These are phyloP conservation scores for Laburnicola sp. DNA, from an alignment of 2,329 filamentous ascomycete species.

Conservation along the genomic window DNA sequence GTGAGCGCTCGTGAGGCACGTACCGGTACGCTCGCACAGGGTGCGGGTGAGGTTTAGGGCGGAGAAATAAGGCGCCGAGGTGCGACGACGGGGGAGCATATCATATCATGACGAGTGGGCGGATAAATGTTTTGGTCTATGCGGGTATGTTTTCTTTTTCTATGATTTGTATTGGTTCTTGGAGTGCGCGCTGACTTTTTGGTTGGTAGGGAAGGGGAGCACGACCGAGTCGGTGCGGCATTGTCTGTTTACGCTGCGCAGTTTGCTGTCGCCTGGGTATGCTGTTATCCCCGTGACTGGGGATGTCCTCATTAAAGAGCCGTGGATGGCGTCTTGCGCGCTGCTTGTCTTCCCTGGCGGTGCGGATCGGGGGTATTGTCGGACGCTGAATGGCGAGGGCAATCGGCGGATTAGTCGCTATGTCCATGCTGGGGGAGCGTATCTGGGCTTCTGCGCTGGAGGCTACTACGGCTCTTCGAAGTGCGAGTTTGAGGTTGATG, in stretches of 20 bases:
- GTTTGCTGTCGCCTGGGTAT: conserved; percentile 85
- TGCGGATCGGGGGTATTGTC: conserved; percentile 90
- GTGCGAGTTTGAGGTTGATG: conserved; percentile 92
- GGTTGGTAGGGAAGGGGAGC: conserved; percentile 79
- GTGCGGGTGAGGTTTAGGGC: conserved; percentile 26
- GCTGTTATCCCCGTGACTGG: conserved; percentile 86
- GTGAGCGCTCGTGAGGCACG: conserved; percentile 8
- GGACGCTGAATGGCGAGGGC: conserved; percentile 81
- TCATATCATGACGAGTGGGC: conserved; percentile 66
- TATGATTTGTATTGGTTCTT: neutral
- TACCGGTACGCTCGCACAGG: conserved; percentile 9
- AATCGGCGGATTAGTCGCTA: conserved; percentile 84
- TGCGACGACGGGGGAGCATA: conserved; percentile 51
- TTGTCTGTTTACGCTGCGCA: conserved; percentile 81
- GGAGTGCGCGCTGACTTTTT: conserved; percentile 12
- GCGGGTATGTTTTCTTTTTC: conserved; percentile 63
- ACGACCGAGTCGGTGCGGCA: conserved; percentile 88
- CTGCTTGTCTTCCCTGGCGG: conserved; percentile 91
- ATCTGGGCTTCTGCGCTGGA: conserved; percentile 90
- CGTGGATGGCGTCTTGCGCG: conserved; percentile 84
- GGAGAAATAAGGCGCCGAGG: conserved; percentile 34
- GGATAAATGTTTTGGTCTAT: conserved; percentile 91
- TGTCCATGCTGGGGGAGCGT: conserved; percentile 81
- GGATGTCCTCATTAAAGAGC: conserved; percentile 80
- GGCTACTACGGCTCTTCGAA: conserved; percentile 82